phyloP scores from a whole-genome alignment of 2,329 filamentous ascomycete genomes.

The Aspergillus nomiae region DNA sequence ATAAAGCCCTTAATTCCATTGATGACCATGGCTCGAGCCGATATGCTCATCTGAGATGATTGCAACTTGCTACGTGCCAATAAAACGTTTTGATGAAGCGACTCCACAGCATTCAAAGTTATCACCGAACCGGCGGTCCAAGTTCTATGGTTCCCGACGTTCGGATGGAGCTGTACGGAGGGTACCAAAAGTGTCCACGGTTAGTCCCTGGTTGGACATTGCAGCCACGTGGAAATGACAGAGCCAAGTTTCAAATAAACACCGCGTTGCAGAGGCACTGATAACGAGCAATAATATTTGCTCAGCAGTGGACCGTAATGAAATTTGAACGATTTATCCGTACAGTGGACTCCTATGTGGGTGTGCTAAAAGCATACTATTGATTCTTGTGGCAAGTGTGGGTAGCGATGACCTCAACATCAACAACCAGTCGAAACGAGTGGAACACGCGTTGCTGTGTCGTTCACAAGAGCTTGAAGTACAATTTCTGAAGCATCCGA shows the following conservation, averaged over 20 bases:
- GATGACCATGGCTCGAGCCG: not conserved
- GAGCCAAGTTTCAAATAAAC: slow-evolving; percentile 12
- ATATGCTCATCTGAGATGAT: slow-evolving; percentile 1
- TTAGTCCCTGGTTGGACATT: slow-evolving; percentile 13
- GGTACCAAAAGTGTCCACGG: not conserved
- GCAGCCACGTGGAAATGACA: slow-evolving; percentile 17
- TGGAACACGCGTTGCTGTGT: not conserved
- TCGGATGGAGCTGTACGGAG: not conserved
- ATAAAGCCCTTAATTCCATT: not conserved
- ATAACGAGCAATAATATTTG: not conserved
- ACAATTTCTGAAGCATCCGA: not conserved
- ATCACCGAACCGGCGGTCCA: slow-evolving; percentile 21
- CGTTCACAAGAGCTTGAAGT: not conserved
- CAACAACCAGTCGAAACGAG: not conserved
- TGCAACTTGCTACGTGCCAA: slow-evolving; percentile 1
- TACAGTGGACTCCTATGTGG: not conserved
- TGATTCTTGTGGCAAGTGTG: slow-evolving; percentile 3
- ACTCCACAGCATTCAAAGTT: slow-evolving; percentile 16
- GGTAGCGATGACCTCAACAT: not conserved
- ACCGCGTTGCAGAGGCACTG: not conserved
- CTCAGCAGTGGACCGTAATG: not conserved
- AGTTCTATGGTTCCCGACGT: slow-evolving; percentile 15
- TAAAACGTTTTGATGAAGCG: slow-evolving; percentile 10
- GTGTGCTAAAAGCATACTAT: slow-evolving; percentile 1
- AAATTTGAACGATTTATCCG: not conserved